These are phyloP conservation scores for Thermoascus crustaceus DNA, from an alignment of 2,329 filamentous ascomycete genomes.

Conservation along the genomic window DNA sequence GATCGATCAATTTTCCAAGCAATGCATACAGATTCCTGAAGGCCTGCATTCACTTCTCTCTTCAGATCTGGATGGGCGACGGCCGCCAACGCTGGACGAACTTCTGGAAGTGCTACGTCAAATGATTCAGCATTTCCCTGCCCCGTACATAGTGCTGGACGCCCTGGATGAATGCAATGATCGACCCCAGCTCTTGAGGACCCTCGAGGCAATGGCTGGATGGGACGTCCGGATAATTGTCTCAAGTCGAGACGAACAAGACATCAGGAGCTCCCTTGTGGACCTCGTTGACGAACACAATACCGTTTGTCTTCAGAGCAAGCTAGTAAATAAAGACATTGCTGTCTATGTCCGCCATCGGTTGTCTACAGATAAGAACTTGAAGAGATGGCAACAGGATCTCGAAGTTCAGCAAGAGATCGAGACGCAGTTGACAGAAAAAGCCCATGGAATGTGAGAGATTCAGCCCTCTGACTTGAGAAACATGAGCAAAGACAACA, in stretches of 20 bases:
- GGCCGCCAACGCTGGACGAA: constrained; percentile 7
- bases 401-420: too few relatives aligned
- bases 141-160: constrained; percentile 26
- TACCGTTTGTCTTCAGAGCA: too few relatives aligned
- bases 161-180: constrained; percentile 14
- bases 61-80: constrained; percentile 11
- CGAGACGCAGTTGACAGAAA: too few relatives aligned
- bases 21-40: not conserved
- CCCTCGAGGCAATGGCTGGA: constrained; percentile 16
- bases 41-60: not conserved
- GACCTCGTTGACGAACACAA: not conserved
- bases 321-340: too few relatives aligned
- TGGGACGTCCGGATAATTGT: constrained; percentile 29
- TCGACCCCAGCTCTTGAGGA: constrained; percentile 12
- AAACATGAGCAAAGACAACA: too few relatives aligned
- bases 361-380: too few relatives aligned
- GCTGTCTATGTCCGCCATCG: too few relatives aligned
- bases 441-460: too few relatives aligned
- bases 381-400: too few relatives aligned
- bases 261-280: too few relatives aligned
- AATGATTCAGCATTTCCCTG: constrained; percentile 17
- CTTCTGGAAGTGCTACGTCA: constrained; percentile 16
- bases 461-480: too few relatives aligned
- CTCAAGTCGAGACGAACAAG: constrained; percentile 14
- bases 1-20: not conserved